phyloP scores from a whole-genome alignment of 441 rosid species.

The Mallotus japonicus region DNA sequence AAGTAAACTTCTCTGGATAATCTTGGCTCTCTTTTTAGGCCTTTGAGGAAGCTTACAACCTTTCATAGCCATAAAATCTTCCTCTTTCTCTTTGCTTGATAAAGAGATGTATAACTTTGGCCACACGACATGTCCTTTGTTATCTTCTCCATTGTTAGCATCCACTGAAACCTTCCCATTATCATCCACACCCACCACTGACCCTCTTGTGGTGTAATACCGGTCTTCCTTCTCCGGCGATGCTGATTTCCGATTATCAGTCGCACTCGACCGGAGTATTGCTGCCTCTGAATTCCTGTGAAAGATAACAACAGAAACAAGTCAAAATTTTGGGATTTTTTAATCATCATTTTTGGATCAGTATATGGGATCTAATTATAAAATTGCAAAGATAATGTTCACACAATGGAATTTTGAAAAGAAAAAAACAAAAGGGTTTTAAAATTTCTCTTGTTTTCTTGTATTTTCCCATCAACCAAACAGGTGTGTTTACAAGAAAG shows the following conservation, averaged over 20 bases:
- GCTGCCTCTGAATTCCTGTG: conserved; percentile 53
- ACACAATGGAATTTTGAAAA: no score
- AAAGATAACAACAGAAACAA: conserved; percentile 13
- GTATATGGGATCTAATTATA: conserved; percentile 14
- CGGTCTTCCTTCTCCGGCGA: conserved; percentile 59
- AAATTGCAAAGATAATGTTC: no score
- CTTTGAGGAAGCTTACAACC: conserved; percentile 76
- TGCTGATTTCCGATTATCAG: conserved; percentile 39
- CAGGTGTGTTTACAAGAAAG: conserved; percentile 9
- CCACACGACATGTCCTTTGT: conserved; percentile 46
- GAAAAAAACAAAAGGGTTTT: not conserved
- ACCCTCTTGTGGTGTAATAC: conserved; percentile 56
- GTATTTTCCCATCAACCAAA: conserved; percentile 20
- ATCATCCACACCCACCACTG: conserved; percentile 46
- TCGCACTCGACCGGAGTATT: conserved; percentile 29
- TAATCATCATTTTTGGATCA: not conserved
- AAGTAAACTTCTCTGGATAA: conserved; percentile 62
- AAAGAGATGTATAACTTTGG: conserved; percentile 54
- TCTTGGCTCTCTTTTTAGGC: conserved; percentile 72
- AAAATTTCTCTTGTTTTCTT: not conserved
- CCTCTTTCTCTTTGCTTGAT: conserved; percentile 74
- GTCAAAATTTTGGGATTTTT: conserved; percentile 2
- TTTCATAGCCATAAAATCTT: conserved; percentile 75
- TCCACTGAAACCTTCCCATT: conserved; percentile 48
- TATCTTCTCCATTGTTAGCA: conserved; percentile 41